Percentiles rank a stretch among this genome's conserved stretches.
These are phyloP conservation scores for Spencermartinsiella ligniputridi DNA, from an alignment of 1,139 yeast species.

Conservation along the genomic window DNA sequence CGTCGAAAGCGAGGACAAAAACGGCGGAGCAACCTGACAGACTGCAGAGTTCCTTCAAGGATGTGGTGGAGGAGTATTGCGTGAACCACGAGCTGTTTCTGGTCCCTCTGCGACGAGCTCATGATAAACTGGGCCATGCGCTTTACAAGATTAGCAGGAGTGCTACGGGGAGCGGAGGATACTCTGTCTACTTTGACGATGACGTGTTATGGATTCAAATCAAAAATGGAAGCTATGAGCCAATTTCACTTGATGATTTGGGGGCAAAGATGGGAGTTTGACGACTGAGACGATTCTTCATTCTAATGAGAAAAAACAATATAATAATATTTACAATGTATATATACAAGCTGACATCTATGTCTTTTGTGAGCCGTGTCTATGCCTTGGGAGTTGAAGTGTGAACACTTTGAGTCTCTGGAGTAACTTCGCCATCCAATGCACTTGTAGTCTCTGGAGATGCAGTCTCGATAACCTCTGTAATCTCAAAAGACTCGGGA, in stretches of 20 bases:
- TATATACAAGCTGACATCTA: no score
- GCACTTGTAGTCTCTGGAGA: no score
- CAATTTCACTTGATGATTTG: conserved; percentile 28
- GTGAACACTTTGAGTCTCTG: no score
- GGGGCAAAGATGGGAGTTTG: not conserved
- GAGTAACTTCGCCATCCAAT: no score
- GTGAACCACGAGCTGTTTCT: conserved; percentile 35
- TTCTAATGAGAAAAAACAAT: no score
- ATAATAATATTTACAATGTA: no score
- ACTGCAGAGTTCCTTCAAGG: conserved; percentile 38
- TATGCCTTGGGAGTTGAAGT: no score
- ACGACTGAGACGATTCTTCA: no score
- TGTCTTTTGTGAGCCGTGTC: no score
- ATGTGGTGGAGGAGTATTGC: conserved; percentile 47
- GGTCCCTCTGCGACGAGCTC: conserved; percentile 31
- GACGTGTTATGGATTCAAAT: conserved; percentile 43
- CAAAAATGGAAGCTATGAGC: conserved; percentile 19
- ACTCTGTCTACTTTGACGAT: conserved; percentile 39
- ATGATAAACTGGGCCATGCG: conserved; percentile 34
- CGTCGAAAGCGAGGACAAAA: not conserved
- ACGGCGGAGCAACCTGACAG: not conserved
- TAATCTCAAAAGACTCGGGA: no score
- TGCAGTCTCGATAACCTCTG: no score
- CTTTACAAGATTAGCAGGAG: conserved; percentile 35
- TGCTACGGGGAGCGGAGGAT: conserved; percentile 32